A percentile compares a stretch with the other conserved stretches of the same genome.
These are phyloP conservation scores for Trichoderma sp. DNA, from an alignment of 2,329 filamentous ascomycete genomes.

Conservation along the genomic window DNA sequence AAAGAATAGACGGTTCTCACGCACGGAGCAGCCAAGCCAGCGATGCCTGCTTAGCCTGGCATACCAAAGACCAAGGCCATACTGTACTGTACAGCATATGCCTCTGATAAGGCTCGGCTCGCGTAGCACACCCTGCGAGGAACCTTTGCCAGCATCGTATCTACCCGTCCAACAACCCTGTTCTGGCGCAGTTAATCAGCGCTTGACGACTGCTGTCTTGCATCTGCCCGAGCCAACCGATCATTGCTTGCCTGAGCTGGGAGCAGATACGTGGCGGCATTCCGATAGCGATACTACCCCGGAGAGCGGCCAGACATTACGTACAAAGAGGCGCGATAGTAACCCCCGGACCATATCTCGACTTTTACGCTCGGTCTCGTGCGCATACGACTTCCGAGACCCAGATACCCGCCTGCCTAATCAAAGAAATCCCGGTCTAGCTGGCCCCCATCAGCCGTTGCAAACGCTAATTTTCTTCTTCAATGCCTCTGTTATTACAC, in stretches of 20 bases:
- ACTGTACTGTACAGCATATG: not conserved
- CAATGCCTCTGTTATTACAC: not conserved
- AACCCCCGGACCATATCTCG: constrained; percentile 4
- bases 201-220: not conserved
- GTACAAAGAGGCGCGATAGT: constrained; percentile 3
- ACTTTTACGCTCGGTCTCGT: not conserved
- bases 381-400: not conserved
- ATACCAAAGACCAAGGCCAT: not conserved
- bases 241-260: not conserved
- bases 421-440: not conserved
- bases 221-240: not conserved
- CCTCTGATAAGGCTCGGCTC: constrained; percentile 21
- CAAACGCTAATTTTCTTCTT: not conserved
- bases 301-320: not conserved
- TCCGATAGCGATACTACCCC: not conserved
- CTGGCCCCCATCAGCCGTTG: not conserved
- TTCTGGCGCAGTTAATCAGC: not conserved
- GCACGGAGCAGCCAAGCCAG: not conserved
- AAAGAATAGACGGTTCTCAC: not conserved
- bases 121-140: constrained; percentile 11
- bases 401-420: constrained; percentile 1
- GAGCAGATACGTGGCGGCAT: not conserved
- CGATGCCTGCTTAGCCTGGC: constrained; percentile 1
- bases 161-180: not conserved
- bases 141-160: constrained; percentile 22